Percentiles rank a stretch among this genome's conserved stretches.
Evolutionary conservation across 2,329 filamentous ascomycete species (phyloP).

Genomic region (Aspergillus caelatus): DNA sequence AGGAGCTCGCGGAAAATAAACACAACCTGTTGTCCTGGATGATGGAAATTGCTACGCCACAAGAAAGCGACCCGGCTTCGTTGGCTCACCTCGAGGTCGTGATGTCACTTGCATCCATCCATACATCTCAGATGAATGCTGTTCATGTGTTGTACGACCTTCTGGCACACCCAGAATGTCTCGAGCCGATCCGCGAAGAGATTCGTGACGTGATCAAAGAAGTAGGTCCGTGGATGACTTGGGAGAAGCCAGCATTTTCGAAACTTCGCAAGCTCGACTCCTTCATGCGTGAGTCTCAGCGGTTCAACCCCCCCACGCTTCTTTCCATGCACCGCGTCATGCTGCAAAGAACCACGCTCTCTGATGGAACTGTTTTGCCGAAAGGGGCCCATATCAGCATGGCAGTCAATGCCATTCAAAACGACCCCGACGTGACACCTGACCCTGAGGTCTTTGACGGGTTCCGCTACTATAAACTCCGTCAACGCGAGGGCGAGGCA

Average conservation of each 20-base stretch:
- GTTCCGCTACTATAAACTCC: conserved; percentile 21
- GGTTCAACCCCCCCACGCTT: conserved; percentile 14
- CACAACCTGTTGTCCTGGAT: no score
- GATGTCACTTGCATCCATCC: conserved; percentile 19
- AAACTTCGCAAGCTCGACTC: conserved; percentile 10
- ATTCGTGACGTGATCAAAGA: not conserved
- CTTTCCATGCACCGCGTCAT: conserved; percentile 12
- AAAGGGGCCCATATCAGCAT: conserved; percentile 14
- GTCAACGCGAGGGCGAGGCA: not conserved
- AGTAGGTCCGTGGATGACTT: not conserved
- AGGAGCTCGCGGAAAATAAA: no score
- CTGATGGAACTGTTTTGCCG: conserved; percentile 10
- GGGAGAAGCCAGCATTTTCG: not conserved
- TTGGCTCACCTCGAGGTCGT: no score
- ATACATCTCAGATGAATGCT: conserved; percentile 24
- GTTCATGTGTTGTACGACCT: conserved; percentile 22
- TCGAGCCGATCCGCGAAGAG: conserved; percentile 20
- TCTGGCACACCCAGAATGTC: conserved; percentile 9
- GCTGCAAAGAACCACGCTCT: conserved; percentile 1
- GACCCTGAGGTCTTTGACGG: conserved; percentile 26
- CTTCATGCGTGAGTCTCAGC: conserved; percentile 18
- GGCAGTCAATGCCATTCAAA: conserved; percentile 7
- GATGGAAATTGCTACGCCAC: no score
- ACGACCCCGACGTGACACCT: conserved; percentile 17
- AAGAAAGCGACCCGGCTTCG: no score